These are phyloP conservation scores for Metschnikowia continentalis DNA, from an alignment of 805 yeast species.

Conservation along the genomic window DNA sequence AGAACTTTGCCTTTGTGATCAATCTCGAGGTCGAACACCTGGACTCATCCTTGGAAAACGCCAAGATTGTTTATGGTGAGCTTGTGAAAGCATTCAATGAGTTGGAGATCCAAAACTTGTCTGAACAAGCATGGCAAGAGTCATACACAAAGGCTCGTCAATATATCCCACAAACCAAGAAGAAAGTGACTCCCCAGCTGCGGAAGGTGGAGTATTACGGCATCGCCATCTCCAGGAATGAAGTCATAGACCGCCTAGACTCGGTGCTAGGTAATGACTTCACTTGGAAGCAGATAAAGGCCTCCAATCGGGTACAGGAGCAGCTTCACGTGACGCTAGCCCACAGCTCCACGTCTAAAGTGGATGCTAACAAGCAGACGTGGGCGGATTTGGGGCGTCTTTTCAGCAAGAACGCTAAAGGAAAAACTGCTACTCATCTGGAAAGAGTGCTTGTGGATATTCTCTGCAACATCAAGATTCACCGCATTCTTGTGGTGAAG, in stretches of 20 bases:
- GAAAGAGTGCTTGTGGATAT: slow-evolving; percentile 12
- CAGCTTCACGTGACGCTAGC: slow-evolving; percentile 67
- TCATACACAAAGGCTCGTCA: slow-evolving; percentile 53
- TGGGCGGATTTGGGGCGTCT: slow-evolving; percentile 13
- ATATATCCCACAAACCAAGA: slow-evolving; percentile 49
- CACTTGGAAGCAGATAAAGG: slow-evolving; percentile 25
- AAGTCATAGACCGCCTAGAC: slow-evolving; percentile 12
- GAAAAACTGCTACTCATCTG: slow-evolving; percentile 27
- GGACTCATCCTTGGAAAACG: slow-evolving; percentile 36
- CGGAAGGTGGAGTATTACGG: slow-evolving; percentile 15
- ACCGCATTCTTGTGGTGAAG: slow-evolving; percentile 45
- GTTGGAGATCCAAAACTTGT: slow-evolving; percentile 4
- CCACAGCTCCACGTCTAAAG: slow-evolving; percentile 34
- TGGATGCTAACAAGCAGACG: neutral
- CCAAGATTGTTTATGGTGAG: slow-evolving; percentile 32
- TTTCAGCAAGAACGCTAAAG: slow-evolving; percentile 11
- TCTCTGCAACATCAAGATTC: slow-evolving; percentile 39
- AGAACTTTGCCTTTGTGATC: slow-evolving; percentile 61
- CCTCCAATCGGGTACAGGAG: slow-evolving; percentile 39
- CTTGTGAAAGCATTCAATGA: slow-evolving; percentile 18
- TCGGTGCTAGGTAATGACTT: slow-evolving; percentile 5
- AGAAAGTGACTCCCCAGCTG: slow-evolving; percentile 24
- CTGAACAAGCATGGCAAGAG: slow-evolving; percentile 34
- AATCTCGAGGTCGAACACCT: slow-evolving; percentile 38
- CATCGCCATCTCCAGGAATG: neutral